Base-by-base conservation (phyloP, 2,329 filamentous ascomycete genomes). In the Aspergillus spinulosporus region DNA sequence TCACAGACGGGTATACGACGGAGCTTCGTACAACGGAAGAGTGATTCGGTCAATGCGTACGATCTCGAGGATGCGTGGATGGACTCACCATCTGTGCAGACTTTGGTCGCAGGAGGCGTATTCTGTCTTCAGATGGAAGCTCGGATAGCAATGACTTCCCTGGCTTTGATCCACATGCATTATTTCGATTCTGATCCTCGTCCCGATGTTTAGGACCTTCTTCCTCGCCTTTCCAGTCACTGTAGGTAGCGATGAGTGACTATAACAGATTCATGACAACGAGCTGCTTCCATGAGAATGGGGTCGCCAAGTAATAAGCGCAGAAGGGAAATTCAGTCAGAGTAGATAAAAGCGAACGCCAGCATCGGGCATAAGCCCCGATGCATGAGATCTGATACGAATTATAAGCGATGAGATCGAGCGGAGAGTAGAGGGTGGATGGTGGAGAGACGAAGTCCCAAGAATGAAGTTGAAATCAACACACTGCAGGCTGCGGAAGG, bases 321-420 rank as follows among this genome's bases (percentile, higher is more conserved):
- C 45, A 54, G 28, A 9, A 49, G 4, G 36, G 45, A 28, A 54
- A 29, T 2, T 45, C 52, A 14, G 45, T 44, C 2, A 45, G 45
- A 3, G 36, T 29, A 28, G 37, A 49, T n/a, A 44, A 45, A 42
- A 43, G 45, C 44, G 52, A 45, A 7, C 45, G 45, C n/a, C 37
- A 36, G n/a, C 52, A 54, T 3, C 52, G 29, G 11, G 52, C 14
- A 12, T 44, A 37, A 36, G 49, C 45, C 52, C 52, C 45, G 52
- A 36, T 36, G 14, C 52, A 54, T 54, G 21, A 12, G 43, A 11
- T 42, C 14, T 31, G 12, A 32, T n/a, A 12, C 11, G 26, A 26
- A 46, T 12, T n/a, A 26, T 7, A 11, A 14, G 37, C 34, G 34
- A 36, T 36, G 44, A 48, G 29, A 36, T 48, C 6, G 12, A 31